Percentiles rank a stretch among this genome's conserved stretches.
Conservation (phyloP, 2,329 filamentous ascomycete species). For the Colletotrichum sansevieriae region DNA sequence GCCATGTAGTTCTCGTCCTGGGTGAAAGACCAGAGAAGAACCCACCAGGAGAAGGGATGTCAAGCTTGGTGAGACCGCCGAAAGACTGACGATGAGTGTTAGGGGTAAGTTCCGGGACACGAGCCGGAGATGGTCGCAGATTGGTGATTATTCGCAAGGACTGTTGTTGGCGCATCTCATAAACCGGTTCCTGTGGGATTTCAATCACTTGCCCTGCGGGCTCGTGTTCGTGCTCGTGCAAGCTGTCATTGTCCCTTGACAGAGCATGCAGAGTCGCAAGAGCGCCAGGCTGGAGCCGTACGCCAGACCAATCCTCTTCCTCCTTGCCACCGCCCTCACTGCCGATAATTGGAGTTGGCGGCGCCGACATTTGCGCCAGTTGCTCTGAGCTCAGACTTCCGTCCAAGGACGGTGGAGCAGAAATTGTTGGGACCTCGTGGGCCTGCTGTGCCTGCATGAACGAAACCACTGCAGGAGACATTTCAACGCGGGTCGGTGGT, state of each 20-base stretch:
- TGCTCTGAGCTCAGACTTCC: conserved; percentile 92
- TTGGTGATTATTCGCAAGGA: conserved; percentile 63
- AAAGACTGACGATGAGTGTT: conserved; percentile 68
- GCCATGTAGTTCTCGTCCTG: conserved; percentile 85
- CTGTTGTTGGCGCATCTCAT: conserved; percentile 68
- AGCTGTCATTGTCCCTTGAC: conserved; percentile 64
- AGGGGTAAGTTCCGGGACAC: conserved; percentile 51
- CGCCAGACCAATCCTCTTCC: conserved; percentile 77
- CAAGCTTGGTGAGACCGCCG: conserved; percentile 82
- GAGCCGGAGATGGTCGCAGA: conserved; percentile 48
- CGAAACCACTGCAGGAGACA: conserved; percentile 81
- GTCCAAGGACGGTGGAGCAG: conserved; percentile 88
- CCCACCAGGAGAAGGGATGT: conserved; percentile 90
- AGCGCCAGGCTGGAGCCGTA: conserved; percentile 83
- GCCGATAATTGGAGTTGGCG: conserved; percentile 82
- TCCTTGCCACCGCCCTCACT: conserved; percentile 66
- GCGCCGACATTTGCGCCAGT: conserved; percentile 84
- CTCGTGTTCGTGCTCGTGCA: conserved; percentile 73
- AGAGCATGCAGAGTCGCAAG: conserved; percentile 84
- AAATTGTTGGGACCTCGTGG: conserved; percentile 78
- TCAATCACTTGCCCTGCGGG: conserved; percentile 64
- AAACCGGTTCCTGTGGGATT: conserved; percentile 57
- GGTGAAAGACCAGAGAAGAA: conserved; percentile 91
- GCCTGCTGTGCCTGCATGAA: conserved; percentile 75
- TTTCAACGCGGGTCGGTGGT: conserved; percentile 76